Percentiles rank a stretch among this genome's conserved stretches.
phyloP scores from a whole-genome alignment of 257 asterid genomes.

The Jaltomata sinuosa region DNA sequence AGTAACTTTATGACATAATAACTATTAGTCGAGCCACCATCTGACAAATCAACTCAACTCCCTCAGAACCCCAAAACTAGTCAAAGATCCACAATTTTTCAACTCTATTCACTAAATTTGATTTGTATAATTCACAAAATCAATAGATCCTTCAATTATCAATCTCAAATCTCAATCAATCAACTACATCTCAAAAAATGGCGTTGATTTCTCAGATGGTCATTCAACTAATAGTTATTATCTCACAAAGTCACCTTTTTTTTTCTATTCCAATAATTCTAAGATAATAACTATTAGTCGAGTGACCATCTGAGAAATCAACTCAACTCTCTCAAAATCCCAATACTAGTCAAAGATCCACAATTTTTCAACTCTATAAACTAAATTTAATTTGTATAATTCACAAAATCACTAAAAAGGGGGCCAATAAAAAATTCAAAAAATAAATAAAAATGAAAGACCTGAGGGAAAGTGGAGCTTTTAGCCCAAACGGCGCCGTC shows the following conservation, averaged over 20 bases:
- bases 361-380: background rate
- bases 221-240: too few species aligned
- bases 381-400: too few species aligned
- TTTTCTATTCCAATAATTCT: too few species aligned
- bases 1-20: too few species aligned
- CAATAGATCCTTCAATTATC: background rate
- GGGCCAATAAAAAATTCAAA: background rate
- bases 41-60: background rate
- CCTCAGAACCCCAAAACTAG: background rate
- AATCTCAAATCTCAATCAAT: background rate
- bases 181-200: too few species aligned
- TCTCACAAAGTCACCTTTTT: too few species aligned
- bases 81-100: background rate
- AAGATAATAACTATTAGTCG: too few species aligned
- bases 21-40: too few species aligned
- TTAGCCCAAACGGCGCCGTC: slow-evolving; percentile 90
- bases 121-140: background rate
- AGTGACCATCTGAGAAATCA: background rate
- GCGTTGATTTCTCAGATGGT: too few species aligned
- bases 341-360: background rate
- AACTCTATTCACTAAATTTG: background rate
- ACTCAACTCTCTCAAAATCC: background rate
- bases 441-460: background rate
- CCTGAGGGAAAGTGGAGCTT: slow-evolving; percentile 69
- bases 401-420: background rate